Evolutionary conservation across 2,329 filamentous ascomycete species (phyloP), one percentile per base, ranked within the genome.

Genomic region (Monosporascus sp.): DNA sequence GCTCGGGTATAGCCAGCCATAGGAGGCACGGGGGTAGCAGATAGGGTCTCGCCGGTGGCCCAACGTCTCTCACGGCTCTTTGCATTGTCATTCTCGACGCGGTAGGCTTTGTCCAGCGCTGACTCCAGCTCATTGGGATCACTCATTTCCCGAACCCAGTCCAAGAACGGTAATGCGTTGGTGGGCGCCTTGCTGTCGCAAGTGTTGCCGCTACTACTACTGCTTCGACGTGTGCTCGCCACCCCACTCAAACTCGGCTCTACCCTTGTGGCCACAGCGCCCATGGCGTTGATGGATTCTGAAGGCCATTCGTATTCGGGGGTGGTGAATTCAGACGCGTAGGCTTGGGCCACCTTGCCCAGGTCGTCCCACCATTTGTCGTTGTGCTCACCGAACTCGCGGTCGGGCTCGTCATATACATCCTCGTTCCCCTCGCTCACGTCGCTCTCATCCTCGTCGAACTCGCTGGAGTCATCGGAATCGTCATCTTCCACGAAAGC

Each of bases 331-430:
- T 20, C n/a, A 20, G n/a, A 20, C 11, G 42, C 42, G 42, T 27
- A 46, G 22, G 42, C 22, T 24, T 46, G 42, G 1, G 42, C 42
- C 22, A 46, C 22, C n/a, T 46, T 27, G 42, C 42, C 51, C 5
- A 57, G 46, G 7, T 50, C 49, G n/a, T 49, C 48, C 55, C 55
- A 57, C 48, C 54, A 48, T 31, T 48, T 48, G 27, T 51, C 52
- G 34, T 44, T 39, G 38, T n/a, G 24, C 2, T 46, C 41, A 6
- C 22, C 20, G 18, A 34, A 11, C 31, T 34, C 31, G 11, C 11
- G 9, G 4, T 24, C 39, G 18, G 14, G 7, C 17, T 20, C 39
- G 8, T 14, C 39, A 20, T 42, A 14, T 6, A 3, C 39, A 42
- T 42, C 18, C 6, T 24, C 39, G 22, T 14, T 20, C 7, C 14